Base-by-base conservation (phyloP, 2,329 filamentous ascomycete species). In the Zarea fungicola region DNA sequence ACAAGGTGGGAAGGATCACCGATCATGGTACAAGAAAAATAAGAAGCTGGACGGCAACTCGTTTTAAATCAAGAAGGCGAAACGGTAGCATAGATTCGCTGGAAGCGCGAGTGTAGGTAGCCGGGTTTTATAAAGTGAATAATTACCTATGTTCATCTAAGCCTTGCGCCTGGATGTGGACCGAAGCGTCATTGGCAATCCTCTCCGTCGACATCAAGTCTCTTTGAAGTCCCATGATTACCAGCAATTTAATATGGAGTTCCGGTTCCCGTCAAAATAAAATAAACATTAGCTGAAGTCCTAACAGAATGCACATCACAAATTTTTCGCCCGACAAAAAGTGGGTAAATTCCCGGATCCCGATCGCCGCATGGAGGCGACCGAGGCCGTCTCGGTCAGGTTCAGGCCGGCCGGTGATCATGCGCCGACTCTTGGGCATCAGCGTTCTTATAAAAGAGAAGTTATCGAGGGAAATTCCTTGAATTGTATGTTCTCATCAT, bases 61-160 rank as follows among this genome's bases (percentile, higher is more conserved):
- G 34, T 26, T 35, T 42, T 42, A 48, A 37, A 48, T 36, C n/a
- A 41, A 34, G 48, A 39, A 42, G 28, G 39, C 46, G 14, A 43
- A 49, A 39, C 26, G 23, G 42, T 50, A 45, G 48, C 48, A 50
- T 50, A 50, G 48, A 45, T 35, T 50, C 48, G 48, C 48, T 46
- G 48, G 48, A 46, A 45, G 46, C 23, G 48, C 48, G 48, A 36
- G 48, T 42, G 32, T 32, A 49, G 46, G 39, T 31, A 25, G 36
- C 31, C 29, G 32, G 32, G 37, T 34, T 26, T 25, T 25, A 49
- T 23, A 36, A 42, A 29, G 42, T 49, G 32, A 42, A 49, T 28
- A 48, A 31, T 37, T 37, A 41, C 46, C 46, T 49, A 42, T n/a
- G 16, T 34, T 8, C 14, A 8, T 29, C n/a, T n/a, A n/a, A n/a